A percentile compares a stretch with the other conserved stretches of the same genome.
These are phyloP conservation scores for Sporothrix mexicana DNA, from an alignment of 2,329 filamentous ascomycete species.

Conservation along the genomic window DNA sequence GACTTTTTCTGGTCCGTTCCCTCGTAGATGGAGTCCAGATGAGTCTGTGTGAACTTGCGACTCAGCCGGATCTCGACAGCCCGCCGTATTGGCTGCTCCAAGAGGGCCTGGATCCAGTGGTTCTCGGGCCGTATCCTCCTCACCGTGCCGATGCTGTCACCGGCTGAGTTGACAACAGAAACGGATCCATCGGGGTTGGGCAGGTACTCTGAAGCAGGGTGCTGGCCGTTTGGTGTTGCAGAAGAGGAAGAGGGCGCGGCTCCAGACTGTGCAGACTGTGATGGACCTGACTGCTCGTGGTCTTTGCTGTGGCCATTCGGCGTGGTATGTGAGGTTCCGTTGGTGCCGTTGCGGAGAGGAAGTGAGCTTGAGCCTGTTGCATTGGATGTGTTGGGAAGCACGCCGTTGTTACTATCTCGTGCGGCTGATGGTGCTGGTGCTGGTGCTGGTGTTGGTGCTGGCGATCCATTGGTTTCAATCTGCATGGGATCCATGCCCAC, in stretches of 20 bases:
- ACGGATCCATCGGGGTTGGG: constrained; percentile 38
- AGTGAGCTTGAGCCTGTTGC: not conserved
- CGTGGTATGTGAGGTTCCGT: not conserved
- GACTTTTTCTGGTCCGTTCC: constrained; percentile 49
- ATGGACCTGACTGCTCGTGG: not conserved
- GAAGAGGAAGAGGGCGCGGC: not conserved
- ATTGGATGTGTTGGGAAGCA: not conserved
- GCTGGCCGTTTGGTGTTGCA: not conserved
- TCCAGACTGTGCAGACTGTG: not conserved
- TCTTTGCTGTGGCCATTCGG: not conserved
- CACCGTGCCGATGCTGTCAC: constrained; percentile 49
- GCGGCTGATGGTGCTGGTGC: not conserved
- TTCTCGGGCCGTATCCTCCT: constrained; percentile 49
- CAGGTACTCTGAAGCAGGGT: not conserved
- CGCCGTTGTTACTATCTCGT: not conserved
- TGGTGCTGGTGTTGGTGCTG: not conserved
- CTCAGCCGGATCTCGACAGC: constrained; percentile 51
- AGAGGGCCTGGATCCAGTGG: constrained; percentile 48
- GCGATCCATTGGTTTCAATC: not conserved
- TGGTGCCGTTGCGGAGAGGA: not conserved
- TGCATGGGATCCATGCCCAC: not conserved
- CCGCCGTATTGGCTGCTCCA: constrained; percentile 48
- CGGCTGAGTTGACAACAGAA: constrained; percentile 48
- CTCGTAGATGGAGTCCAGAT: constrained; percentile 51
- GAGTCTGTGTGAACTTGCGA: constrained; percentile 49